These are phyloP conservation scores for Fraxinus excelsior DNA, from an alignment of 257 asterid genomes.

Conservation along the genomic window DNA sequence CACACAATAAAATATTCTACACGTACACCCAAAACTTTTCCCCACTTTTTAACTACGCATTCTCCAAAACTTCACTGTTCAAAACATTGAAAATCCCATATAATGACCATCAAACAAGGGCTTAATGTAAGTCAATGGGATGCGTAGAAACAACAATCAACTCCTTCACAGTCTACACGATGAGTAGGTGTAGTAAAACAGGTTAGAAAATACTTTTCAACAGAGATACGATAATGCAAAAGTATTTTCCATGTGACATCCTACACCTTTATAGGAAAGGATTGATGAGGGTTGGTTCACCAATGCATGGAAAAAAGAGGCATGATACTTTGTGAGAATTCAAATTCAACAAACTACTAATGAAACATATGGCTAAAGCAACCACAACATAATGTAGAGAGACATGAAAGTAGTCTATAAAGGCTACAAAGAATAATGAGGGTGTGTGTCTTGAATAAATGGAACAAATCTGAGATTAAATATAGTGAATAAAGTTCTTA, in stretches of 20 bases:
- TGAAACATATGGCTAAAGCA: neutral
- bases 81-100: no score
- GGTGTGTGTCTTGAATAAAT: neutral
- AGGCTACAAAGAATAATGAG: neutral
- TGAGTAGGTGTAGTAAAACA: neutral
- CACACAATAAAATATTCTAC: no score
- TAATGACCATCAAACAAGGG: no score
- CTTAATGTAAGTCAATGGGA: no score
- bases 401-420: neutral
- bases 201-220: neutral
- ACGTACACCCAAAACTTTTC: no score
- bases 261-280: neutral
- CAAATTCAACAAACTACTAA: neutral
- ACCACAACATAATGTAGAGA: neutral
- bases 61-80: no score
- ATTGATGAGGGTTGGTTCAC: neutral
- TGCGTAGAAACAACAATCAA: neutral
- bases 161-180: neutral
- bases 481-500: constrained; percentile 29
- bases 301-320: neutral
- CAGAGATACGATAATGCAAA: neutral
- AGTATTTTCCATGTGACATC: neutral
- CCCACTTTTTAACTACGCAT: no score
- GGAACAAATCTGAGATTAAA: neutral
- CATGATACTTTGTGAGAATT: neutral